phyloP scores from a whole-genome alignment of 2,329 filamentous ascomycete genomes.

The Aotearoamyces nothofagi region DNA sequence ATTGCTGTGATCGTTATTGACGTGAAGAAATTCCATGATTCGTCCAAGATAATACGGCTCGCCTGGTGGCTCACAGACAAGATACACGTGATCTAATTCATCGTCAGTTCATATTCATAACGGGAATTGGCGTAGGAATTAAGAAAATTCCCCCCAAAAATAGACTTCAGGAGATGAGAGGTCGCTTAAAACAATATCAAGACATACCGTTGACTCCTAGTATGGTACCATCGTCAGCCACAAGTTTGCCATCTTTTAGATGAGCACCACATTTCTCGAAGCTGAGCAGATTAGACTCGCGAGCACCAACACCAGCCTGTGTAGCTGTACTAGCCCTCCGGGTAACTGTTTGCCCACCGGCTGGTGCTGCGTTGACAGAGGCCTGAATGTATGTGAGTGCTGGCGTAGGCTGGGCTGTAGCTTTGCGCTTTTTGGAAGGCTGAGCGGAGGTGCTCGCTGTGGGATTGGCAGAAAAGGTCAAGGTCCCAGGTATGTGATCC shows the following conservation, averaged over 20 bases:
- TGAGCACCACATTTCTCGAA: constrained; percentile 60
- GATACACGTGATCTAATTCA: constrained; percentile 84
- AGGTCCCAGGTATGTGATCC: constrained; percentile 38
- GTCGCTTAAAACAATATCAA: not conserved
- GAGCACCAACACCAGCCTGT: constrained; percentile 8
- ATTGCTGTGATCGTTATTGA: constrained; percentile 54
- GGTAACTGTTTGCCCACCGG: constrained; percentile 5
- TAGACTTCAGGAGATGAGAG: not conserved
- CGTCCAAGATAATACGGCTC: constrained; percentile 96
- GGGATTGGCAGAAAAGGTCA: constrained; percentile 37
- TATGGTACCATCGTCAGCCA: constrained; percentile 80
- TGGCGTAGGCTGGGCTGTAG: constrained; percentile 24
- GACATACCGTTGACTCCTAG: constrained; percentile 72
- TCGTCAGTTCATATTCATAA: not conserved
- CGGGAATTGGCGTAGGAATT: not conserved
- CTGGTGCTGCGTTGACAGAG: constrained; percentile 4
- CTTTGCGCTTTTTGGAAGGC: constrained; percentile 74
- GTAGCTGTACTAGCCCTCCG: constrained; percentile 9
- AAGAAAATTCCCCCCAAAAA: not conserved
- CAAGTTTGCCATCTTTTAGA: constrained; percentile 62
- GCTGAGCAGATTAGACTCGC: constrained; percentile 75
- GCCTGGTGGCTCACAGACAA: constrained; percentile 91
- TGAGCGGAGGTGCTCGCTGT: constrained; percentile 20
- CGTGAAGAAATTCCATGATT: constrained; percentile 94
- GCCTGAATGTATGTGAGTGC: constrained; percentile 7